Evolutionary conservation across 306 rosid species (phyloP), one percentile per base, ranked within the genome.

Genomic region (Sindora glabra): DNA sequence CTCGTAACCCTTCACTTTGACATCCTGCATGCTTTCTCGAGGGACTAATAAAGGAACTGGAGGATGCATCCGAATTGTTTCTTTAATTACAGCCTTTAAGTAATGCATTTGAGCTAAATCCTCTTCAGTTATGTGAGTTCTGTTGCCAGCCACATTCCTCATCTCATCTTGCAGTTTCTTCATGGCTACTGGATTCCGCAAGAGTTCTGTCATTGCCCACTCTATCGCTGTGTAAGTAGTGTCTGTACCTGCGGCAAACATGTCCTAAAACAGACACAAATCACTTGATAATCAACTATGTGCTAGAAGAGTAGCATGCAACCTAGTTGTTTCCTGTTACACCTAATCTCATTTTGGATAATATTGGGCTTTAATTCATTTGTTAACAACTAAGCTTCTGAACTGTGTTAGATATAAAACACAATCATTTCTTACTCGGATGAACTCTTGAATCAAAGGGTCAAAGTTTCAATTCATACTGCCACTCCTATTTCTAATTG

Each of bases 201-300:
- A 10, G 1, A 79, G 64, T 67, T 83, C 79, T 47, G 81, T 48
- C 65, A 83, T 67, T 6, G 58, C 32, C 86, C 83, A 79, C 15
- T 70, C 72, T 33, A 60, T 8, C 1, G 59, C 3, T 12, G 85
- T 48, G 9, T 74, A 49, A 2, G 65, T 37, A 0, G 85, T 51
- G 21, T 79, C 77, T 5, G 12, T 57, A 33, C 73, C 59, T 56
- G 24, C 59, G 3, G 48, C 24, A 25, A 79, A 54, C 82, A 78
- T 68, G 58, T 79, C 80, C 80, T 24, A 34, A 6, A 1, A 8
- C 2, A 53, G 17, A 30, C 3, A 19, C 4, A 57, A 14, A n/a
- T n/a, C n/a, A n/a, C n/a, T n/a, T n/a, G n/a, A n/a, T n/a, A 46
- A 8, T 0, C n/a, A n/a, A n/a, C n/a, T n/a, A n/a, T n/a, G n/a